phyloP scores from a whole-genome alignment of 139 green algal species.

The Chlorella sp. region DNA sequence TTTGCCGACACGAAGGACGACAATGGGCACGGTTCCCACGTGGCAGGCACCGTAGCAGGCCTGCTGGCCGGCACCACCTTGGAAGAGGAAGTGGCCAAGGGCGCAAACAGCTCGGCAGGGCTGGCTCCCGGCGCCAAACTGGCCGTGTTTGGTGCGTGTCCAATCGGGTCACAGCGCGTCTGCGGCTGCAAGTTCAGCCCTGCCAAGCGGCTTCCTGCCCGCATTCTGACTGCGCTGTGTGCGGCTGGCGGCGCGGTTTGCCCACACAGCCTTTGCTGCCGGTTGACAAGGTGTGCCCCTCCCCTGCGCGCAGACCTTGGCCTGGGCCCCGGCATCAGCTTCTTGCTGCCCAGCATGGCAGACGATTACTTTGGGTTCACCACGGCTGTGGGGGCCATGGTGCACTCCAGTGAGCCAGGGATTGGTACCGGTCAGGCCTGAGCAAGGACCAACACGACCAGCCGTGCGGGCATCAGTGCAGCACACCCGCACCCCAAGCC shows the following conservation, averaged over 20 bases:
- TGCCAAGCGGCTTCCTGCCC: too few relatives aligned
- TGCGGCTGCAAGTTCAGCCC: too few relatives aligned
- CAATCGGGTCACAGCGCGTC: neutral
- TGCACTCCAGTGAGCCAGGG: neutral
- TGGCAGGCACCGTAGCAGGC: constrained; percentile 73
- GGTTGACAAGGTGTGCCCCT: too few relatives aligned
- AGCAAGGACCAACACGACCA: too few relatives aligned
- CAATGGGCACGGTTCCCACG: constrained; percentile 91
- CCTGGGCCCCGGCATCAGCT: neutral
- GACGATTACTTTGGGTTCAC: constrained; percentile 73
- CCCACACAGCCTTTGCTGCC: too few relatives aligned
- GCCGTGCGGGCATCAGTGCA: too few relatives aligned
- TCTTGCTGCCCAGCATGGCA: constrained; percentile 60
- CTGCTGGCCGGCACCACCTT: neutral
- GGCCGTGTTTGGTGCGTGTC: constrained; percentile 82
- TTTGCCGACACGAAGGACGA: constrained; percentile 70
- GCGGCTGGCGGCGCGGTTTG: too few relatives aligned
- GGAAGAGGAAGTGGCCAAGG: neutral
- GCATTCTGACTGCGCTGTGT: too few relatives aligned
- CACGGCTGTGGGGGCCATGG: constrained; percentile 51
- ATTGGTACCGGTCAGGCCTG: too few relatives aligned
- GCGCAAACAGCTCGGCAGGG: constrained; percentile 58
- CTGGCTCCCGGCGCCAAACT: constrained; percentile 81
- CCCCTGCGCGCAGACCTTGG: too few relatives aligned
- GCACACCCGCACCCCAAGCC: too few relatives aligned